These are phyloP conservation scores for Monilinia laxa DNA, from an alignment of 2,329 filamentous ascomycete genomes.

Conservation along the genomic window DNA sequence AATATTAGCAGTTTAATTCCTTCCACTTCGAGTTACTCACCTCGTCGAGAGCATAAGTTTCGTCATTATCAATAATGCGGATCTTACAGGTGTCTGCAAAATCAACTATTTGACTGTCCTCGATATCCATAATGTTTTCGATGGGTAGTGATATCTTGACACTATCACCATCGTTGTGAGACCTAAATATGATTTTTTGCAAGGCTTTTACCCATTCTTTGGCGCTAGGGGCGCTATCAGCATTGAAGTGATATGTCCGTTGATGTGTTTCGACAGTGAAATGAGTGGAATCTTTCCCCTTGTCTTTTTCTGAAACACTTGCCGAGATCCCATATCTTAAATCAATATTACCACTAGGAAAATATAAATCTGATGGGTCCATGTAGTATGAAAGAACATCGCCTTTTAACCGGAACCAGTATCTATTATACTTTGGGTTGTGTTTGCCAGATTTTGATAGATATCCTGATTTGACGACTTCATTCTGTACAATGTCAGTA, in stretches of 20 bases:
- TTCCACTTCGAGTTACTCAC: conserved; percentile 46
- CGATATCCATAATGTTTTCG: conserved; percentile 85
- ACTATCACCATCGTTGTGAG: conserved; percentile 93
- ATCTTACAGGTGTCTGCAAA: conserved; percentile 94
- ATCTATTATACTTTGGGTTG: conserved; percentile 83
- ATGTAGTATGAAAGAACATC: conserved; percentile 89
- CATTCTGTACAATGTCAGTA: conserved; percentile 52
- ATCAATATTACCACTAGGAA: conserved; percentile 88
- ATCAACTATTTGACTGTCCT: conserved; percentile 86
- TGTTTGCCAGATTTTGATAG: conserved; percentile 84
- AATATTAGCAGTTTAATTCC: conserved; percentile 34
- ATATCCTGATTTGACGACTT: conserved; percentile 81
- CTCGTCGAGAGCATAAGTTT: conserved; percentile 94
- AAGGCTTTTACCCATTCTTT: conserved; percentile 96
- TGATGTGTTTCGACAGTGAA: conserved; percentile 83
- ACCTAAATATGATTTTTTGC: conserved; percentile 91
- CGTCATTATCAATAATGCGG: conserved; percentile 86
- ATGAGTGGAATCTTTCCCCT: conserved; percentile 66
- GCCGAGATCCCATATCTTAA: conserved; percentile 88
- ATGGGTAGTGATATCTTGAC: conserved; percentile 94
- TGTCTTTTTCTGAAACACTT: conserved; percentile 70
- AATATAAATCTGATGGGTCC: conserved; percentile 82
- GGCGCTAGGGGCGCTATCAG: conserved; percentile 82
- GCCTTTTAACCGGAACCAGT: conserved; percentile 91
- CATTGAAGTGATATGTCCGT: conserved; percentile 81